Conservation (phyloP, 106 monocot genomes). For the Cymbidium sinense region DNA sequence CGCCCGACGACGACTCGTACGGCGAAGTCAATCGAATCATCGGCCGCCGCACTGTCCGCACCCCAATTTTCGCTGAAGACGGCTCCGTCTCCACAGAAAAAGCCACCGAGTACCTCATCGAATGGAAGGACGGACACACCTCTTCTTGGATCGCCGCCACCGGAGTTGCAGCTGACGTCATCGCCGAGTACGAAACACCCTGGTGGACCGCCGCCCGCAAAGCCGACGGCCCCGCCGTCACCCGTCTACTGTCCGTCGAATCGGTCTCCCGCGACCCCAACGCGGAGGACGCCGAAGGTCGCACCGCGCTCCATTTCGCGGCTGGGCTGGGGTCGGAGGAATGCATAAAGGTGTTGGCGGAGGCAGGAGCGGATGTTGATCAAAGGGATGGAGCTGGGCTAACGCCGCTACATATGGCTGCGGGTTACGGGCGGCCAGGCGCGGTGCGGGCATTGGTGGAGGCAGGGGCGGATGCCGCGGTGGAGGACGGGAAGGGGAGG, state of each 20-base stretch:
- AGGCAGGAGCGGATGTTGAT: slow-evolving; percentile 30
- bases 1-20: slow-evolving; percentile 35
- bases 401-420: slow-evolving; percentile 73
- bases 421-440: slow-evolving; percentile 55
- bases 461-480: slow-evolving; percentile 53
- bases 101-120: slow-evolving; percentile 58
- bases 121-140: slow-evolving; percentile 76
- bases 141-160: slow-evolving; percentile 58
- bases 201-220: slow-evolving; percentile 88
- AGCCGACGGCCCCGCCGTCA: slow-evolving; percentile 46
- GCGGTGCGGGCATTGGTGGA: slow-evolving; percentile 66
- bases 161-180: slow-evolving; percentile 66
- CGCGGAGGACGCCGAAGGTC: slow-evolving; percentile 58
- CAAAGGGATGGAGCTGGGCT: slow-evolving; percentile 46
- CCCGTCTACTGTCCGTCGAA: slow-evolving; percentile 38
- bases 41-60: slow-evolving; percentile 44
- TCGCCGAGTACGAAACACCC: slow-evolving; percentile 85
- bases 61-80: slow-evolving; percentile 29
- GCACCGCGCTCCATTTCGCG: slow-evolving; percentile 72
- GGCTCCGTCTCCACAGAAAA: slow-evolving; percentile 20
- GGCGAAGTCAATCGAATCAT: slow-evolving; percentile 79
- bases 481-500: slow-evolving; percentile 41
- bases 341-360: slow-evolving; percentile 29
- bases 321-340: slow-evolving; percentile 71
- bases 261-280: slow-evolving; percentile 48